Percentiles rank a stretch among this genome's conserved stretches.
These are phyloP conservation scores for Zanthoxylum bungeanum DNA, from an alignment of 345 rosid species.

Conservation along the genomic window DNA sequence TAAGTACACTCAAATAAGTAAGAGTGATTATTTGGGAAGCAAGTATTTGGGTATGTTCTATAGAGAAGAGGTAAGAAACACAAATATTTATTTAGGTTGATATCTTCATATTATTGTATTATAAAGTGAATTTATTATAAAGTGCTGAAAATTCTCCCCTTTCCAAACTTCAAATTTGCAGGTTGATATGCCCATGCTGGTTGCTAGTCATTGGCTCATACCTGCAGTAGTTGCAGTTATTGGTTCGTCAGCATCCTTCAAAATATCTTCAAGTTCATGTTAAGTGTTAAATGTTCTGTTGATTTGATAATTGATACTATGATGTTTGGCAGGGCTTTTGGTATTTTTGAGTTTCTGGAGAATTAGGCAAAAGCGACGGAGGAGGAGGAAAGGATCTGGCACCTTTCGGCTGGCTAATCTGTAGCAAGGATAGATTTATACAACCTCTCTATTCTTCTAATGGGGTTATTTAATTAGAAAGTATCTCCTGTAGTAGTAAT, in stretches of 20 bases:
- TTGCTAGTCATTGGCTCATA: constrained; percentile 74
- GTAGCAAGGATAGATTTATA: constrained; percentile 17
- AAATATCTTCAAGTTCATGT: constrained; percentile 2
- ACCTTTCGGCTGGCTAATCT: constrained; percentile 47
- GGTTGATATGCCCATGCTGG: constrained; percentile 71
- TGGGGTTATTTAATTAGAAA: neutral
- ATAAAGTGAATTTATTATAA: neutral
- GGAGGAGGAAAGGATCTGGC: constrained; percentile 64
- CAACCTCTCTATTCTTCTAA: neutral
- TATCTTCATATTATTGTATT: neutral
- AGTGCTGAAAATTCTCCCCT: constrained; percentile 1
- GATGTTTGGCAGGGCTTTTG: constrained; percentile 48
- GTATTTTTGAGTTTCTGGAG: constrained; percentile 73
- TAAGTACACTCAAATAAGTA: constrained; percentile 30
- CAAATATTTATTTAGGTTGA: neutral
- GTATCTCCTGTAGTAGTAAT: neutral
- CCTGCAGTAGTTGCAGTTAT: constrained; percentile 61
- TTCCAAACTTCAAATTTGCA: constrained; percentile 25
- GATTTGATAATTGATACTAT: constrained; percentile 4
- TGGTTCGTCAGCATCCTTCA: constrained; percentile 41
- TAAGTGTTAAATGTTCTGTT: constrained; percentile 1
- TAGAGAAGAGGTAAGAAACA: constrained; percentile 68
- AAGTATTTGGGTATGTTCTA: constrained; percentile 56
- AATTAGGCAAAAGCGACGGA: constrained; percentile 67
- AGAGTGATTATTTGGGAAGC: constrained; percentile 41